These are phyloP conservation scores for Trypanosomatidae sp. DNA, from an alignment of 208 protist genomes.

Conservation along the genomic window DNA sequence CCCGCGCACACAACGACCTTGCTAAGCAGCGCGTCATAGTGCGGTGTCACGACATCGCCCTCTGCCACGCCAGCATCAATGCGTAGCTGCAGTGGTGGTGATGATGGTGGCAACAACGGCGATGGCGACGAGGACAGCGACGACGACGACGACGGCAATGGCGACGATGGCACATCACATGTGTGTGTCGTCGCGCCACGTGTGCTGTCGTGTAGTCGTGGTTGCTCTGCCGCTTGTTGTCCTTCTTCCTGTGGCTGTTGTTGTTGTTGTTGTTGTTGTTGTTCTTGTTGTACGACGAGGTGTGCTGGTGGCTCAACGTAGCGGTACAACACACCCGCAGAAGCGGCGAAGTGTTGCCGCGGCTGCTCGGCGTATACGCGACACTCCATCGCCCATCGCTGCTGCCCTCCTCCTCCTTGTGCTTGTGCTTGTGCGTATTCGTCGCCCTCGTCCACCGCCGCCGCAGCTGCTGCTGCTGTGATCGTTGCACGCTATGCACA, in stretches of 20 bases:
- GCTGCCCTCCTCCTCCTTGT: no score
- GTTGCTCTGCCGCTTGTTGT: no score
- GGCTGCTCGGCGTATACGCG: slow-evolving; percentile 95
- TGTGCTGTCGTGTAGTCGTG: no score
- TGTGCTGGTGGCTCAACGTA: neutral
- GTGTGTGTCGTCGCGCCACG: slow-evolving; percentile 7
- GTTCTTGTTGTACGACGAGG: no score
- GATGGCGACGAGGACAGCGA: slow-evolving; percentile 11
- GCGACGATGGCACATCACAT: neutral
- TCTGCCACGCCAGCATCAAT: slow-evolving; percentile 77
- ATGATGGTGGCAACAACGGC: no score
- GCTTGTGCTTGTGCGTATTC: no score
- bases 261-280: no score
- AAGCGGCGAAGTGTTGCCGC: slow-evolving; percentile 78
- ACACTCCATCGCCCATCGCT: slow-evolving; percentile 86
- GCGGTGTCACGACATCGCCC: slow-evolving; percentile 74
- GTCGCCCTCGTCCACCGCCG: no score
- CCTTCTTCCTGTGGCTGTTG: no score
- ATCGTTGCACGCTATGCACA: slow-evolving; percentile 75
- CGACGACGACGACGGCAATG: slow-evolving; percentile 11
- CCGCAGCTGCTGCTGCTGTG: slow-evolving; percentile 63
- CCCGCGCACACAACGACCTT: slow-evolving; percentile 92
- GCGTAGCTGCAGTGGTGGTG: no score
- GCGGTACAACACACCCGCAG: neutral
- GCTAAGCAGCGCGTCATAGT: slow-evolving; percentile 97